These are phyloP conservation scores for Striga asiatica DNA, from an alignment of 257 asterid genomes.

Conservation along the genomic window DNA sequence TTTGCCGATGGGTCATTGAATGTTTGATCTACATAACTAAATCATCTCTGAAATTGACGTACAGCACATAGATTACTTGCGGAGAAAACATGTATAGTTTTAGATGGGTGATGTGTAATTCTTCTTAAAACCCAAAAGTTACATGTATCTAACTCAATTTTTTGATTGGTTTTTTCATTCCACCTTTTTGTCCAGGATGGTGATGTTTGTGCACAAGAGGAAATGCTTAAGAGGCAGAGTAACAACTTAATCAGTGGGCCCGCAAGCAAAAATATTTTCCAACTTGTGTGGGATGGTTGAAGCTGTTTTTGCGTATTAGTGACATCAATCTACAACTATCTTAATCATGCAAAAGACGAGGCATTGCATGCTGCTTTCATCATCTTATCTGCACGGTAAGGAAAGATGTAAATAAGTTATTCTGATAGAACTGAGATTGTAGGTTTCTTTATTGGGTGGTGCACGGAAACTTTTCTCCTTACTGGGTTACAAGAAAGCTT, in stretches of 20 bases:
- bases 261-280: constrained; percentile 86
- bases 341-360: background rate
- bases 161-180: background rate
- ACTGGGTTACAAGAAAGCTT: too few species aligned
- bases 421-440: background rate
- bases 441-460: too few species aligned
- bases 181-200: constrained; percentile 44
- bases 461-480: too few species aligned
- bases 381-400: background rate
- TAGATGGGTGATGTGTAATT: background rate
- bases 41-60: background rate
- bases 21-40: background rate
- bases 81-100: background rate
- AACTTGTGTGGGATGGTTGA: constrained; percentile 67
- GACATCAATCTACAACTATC: background rate
- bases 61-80: too few species aligned
- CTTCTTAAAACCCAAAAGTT: too few species aligned
- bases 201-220: constrained; percentile 65
- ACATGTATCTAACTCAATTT: too few species aligned
- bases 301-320: background rate
- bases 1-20: background rate
- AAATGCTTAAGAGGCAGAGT: constrained; percentile 80
- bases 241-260: constrained; percentile 50
- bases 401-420: background rate
- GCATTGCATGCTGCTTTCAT: too few species aligned